Evolutionary conservation across 2,329 filamentous ascomycete species (phyloP), one percentile per base, ranked within the genome.

Genomic region (Fusarium verticillioides): DNA sequence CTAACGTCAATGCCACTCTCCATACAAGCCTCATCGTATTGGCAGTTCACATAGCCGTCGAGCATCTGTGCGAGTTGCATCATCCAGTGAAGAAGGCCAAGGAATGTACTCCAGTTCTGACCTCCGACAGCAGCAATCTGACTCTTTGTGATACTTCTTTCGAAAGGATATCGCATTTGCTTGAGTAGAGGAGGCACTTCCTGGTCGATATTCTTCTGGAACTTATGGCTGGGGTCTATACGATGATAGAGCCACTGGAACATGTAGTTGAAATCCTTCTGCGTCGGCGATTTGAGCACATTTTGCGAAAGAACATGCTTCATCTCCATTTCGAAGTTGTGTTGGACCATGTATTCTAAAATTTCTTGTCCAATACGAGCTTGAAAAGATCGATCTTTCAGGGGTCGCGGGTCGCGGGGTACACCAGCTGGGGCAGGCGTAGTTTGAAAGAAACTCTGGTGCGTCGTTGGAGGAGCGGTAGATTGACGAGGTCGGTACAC

Each of bases 301-400:
- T 98, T 98, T 72, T 93, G 92, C 2, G 94, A 94, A n/a, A 99
- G 86, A 4, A 91, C 92, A 81, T 98, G 94, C 83, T 97, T 98
- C 92, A 97, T 97, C 77, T 98, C 95, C 88, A 98, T 91, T 83
- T 99, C 96, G 78, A 98, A 99, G 80, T 98, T 97, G 82, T 98
- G 92, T 64, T 95, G 92, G 2, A 94, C 92, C 79, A 99, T 88
- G 80, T 97, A 99, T 75, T 99, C 96, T 74, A 97, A 85, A 62
- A 99, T 84, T 78, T 99, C 95, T 76, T 96, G 93, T 12, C 93
- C 94, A 82, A 99, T 95, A 63, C 92, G 90, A 36, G 90, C 88
- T 79, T 97, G 94, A 76, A 93, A 97, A 28, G 89, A 88, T 42
- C 93, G 88, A 79, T 98, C 94, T 79, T 92, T 93, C 60, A 98